Evolutionary conservation across 192 early-diverging fungal genomes (phyloP).

Genomic region (Backusella australiensis): DNA sequence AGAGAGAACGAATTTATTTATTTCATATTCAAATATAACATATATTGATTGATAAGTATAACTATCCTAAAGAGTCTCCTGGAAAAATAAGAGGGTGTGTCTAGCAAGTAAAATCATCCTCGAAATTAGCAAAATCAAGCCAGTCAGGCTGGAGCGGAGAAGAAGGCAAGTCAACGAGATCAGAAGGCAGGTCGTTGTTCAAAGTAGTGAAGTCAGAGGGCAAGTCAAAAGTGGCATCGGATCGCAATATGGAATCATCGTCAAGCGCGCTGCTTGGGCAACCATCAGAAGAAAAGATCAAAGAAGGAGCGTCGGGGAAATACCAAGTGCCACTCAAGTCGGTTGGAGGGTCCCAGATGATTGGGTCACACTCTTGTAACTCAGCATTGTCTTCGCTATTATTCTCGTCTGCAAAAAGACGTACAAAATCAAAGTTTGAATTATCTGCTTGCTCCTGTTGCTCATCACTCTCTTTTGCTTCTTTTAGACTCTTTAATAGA

Average conservation of each 20-base stretch:
- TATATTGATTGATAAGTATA: neutral
- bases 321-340: neutral
- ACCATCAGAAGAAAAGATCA: neutral
- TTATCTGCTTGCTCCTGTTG: neutral
- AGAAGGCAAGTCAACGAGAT: neutral
- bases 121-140: constrained; percentile 8
- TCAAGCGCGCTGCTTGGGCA: neutral
- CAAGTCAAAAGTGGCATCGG: neutral
- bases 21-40: neutral
- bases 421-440: neutral
- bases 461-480: neutral
- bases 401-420: neutral
- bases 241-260: neutral
- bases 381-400: neutral
- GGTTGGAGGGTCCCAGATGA: neutral
- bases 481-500: neutral
- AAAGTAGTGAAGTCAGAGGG: neutral
- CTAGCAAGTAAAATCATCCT: constrained; percentile 7
- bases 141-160: neutral
- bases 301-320: neutral
- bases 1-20: neutral
- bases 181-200: neutral
- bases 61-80: neutral
- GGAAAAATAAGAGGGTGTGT: neutral
- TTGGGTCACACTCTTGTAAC: neutral